phyloP scores from a whole-genome alignment of 2,329 filamentous ascomycete species.

The Paraphaeosphaeria sporulosa region DNA sequence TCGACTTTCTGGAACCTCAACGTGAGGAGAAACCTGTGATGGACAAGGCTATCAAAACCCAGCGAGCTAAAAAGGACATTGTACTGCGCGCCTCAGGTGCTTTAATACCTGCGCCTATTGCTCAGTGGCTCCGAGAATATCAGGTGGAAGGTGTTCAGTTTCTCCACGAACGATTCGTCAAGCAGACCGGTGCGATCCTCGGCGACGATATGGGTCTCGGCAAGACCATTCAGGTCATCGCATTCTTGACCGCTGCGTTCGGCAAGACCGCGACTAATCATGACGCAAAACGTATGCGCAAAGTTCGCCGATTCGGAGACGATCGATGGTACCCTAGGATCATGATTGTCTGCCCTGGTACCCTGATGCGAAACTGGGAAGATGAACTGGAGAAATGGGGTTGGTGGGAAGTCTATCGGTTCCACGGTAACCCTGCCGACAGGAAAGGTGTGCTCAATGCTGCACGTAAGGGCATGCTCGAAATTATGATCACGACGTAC shows the following conservation, averaged over 20 bases:
- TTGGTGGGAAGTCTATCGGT: conserved; percentile 90
- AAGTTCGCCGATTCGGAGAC: conserved; percentile 69
- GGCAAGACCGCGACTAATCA: conserved; percentile 91
- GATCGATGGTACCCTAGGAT: conserved; percentile 81
- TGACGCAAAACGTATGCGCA: conserved; percentile 86
- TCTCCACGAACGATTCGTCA: conserved; percentile 87
- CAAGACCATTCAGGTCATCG: conserved; percentile 95
- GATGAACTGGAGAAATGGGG: conserved; percentile 89
- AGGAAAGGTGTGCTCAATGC: conserved; percentile 76
- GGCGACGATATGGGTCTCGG: conserved; percentile 98
- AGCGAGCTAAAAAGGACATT: conserved; percentile 76
- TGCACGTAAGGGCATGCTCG: conserved; percentile 77
- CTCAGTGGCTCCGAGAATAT: conserved; percentile 90
- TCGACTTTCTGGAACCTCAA: conserved; percentile 79
- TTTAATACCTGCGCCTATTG: conserved; percentile 84
- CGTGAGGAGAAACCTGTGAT: conserved; percentile 75
- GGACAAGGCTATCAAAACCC: conserved; percentile 65
- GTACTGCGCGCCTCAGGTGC: conserved; percentile 77
- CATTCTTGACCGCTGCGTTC: conserved; percentile 89
- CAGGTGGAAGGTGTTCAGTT: conserved; percentile 87
- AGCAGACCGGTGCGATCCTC: conserved; percentile 87
- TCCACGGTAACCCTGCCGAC: conserved; percentile 70
- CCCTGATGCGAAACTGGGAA: conserved; percentile 89
- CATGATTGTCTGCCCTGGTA: conserved; percentile 87
- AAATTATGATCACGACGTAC: conserved; percentile 96